Evolutionary conservation across 2,329 filamentous ascomycete species (phyloP), one percentile per base, ranked within the genome.

Genomic region (Neonectria punicea): DNA sequence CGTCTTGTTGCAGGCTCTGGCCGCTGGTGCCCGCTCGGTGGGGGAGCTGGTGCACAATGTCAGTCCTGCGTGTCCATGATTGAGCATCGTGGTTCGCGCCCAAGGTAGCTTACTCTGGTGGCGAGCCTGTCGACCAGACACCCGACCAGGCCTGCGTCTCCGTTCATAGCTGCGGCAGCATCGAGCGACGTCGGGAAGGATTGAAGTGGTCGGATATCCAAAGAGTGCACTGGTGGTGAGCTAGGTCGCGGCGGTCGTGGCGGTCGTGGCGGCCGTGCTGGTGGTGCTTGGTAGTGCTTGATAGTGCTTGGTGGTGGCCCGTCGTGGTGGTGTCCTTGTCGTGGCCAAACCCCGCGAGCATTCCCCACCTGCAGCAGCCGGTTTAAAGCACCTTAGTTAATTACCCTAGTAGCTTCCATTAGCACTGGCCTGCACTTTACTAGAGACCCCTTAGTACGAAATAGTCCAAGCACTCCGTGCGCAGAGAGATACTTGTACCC

Each of bases 71-170:
- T 36, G 28, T 65, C 53, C 36, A 56, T 55, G 46, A 63, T 32
- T 56, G 56, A 60, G 53, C 36, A 32, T 28, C n/a, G 39, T 18
- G 6, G n/a, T 20, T 43, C 39, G 39, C 39, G 16, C n/a, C n/a
- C 22, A 13, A 39, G 28, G 47, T n/a, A 61, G 65, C 77, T 75
- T 84, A 90, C 88, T 82, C 87, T 86, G 67, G 86, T 87, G 67
- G 86, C 85, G 71, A 90, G 83, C 78, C 87, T 86, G 77, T 89
- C 87, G 75, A 90, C 87, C 71, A 90, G 83, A 77, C 85, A 87
- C 80, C 84, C 83, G 74, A 90, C 86, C 72, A 89, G 82, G 78
- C 83, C 83, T 75, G 85, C 83, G 78, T 89, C 86, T 76, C 84
- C 83, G 77, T 85, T 88, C 87, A 89, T 89, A 46, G 53, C 68